These are phyloP conservation scores for Ascochyta koolunga DNA, from an alignment of 2,329 filamentous ascomycete genomes.

Conservation along the genomic window DNA sequence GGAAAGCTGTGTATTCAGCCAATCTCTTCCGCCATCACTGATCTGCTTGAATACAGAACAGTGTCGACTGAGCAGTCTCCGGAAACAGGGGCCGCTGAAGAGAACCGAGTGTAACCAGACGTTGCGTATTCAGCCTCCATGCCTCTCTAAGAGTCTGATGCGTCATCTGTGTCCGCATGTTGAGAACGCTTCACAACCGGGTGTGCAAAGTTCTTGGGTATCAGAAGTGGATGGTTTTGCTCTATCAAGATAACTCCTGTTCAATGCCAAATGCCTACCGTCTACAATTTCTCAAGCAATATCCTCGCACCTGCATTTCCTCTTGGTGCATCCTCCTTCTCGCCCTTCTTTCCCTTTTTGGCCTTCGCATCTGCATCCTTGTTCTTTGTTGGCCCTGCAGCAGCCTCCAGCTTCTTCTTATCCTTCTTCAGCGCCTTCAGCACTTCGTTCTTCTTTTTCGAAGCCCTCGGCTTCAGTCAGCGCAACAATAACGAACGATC, in stretches of 20 bases:
- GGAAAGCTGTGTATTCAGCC: background rate
- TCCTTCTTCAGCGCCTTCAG: constrained; percentile 73
- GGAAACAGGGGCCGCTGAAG: background rate
- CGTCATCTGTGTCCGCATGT: background rate
- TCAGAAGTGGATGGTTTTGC: constrained; percentile 17
- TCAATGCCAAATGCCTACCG: background rate
- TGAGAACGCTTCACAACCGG: background rate
- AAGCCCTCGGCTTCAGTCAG: constrained; percentile 78
- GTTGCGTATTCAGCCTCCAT: background rate
- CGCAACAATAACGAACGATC: constrained; percentile 84
- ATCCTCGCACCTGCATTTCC: constrained; percentile 57
- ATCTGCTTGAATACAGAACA: background rate
- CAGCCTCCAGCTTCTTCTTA: constrained; percentile 72
- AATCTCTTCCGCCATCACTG: background rate
- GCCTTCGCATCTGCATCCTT: constrained; percentile 25
- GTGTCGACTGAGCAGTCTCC: background rate
- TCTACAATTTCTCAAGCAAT: constrained; percentile 51
- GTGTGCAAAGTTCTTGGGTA: background rate
- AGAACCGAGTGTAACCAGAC: background rate
- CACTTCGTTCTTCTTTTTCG: constrained; percentile 67
- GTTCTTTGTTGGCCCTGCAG: constrained; percentile 54
- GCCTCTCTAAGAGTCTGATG: background rate
- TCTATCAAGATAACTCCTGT: constrained; percentile 5
- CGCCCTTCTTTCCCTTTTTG: constrained; percentile 48
- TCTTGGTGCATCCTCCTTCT: constrained; percentile 41